Percentiles rank a stretch among this genome's conserved stretches.
Evolutionary conservation across 441 rosid species (phyloP).

Genomic region (Aquilaria agallochum): DNA sequence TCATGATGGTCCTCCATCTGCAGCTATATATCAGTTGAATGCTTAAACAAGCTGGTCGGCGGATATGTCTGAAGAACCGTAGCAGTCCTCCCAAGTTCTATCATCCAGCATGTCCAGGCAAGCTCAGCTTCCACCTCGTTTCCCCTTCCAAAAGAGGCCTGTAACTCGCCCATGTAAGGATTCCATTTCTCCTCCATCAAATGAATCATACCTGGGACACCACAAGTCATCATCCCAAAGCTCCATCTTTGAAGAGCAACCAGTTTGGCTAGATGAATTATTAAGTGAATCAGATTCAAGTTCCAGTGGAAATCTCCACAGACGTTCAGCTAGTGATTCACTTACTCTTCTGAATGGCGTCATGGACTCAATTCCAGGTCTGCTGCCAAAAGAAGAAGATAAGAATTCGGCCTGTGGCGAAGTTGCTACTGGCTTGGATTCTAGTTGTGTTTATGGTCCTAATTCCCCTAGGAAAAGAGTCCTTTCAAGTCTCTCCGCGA

Average conservation of each 20-base stretch:
- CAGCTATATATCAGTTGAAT: too few relatives aligned
- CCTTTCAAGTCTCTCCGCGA: slow-evolving; percentile 39
- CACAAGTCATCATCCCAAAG: slow-evolving; percentile 44
- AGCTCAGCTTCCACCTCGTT: slow-evolving; percentile 68
- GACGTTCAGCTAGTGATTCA: slow-evolving; percentile 70
- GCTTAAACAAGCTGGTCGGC: slow-evolving; percentile 9
- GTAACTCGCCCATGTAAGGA: slow-evolving; percentile 26
- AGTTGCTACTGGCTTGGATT: slow-evolving; percentile 41
- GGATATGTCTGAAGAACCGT: slow-evolving; percentile 19
- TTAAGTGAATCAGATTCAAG: slow-evolving; percentile 33
- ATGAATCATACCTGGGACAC: slow-evolving; percentile 30
- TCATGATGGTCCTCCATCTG: too few relatives aligned
- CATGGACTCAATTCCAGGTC: slow-evolving; percentile 31
- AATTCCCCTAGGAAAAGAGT: slow-evolving; percentile 66
- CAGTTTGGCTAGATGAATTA: slow-evolving; percentile 68
- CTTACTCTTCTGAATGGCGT: slow-evolving; percentile 49
- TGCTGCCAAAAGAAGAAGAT: slow-evolving; percentile 29
- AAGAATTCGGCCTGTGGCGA: slow-evolving; percentile 25
- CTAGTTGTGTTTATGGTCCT: slow-evolving; percentile 69
- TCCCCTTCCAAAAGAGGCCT: slow-evolving; percentile 53
- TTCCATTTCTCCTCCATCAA: slow-evolving; percentile 29
- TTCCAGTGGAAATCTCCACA: slow-evolving; percentile 35
- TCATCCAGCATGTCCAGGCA: slow-evolving; percentile 57
- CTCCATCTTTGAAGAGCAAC: slow-evolving; percentile 50
- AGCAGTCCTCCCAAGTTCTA: slow-evolving; percentile 12